Evolutionary conservation across 129 eudicot species (phyloP), one percentile per base, ranked within the genome.

Genomic region (Cynara cardunculus): DNA sequence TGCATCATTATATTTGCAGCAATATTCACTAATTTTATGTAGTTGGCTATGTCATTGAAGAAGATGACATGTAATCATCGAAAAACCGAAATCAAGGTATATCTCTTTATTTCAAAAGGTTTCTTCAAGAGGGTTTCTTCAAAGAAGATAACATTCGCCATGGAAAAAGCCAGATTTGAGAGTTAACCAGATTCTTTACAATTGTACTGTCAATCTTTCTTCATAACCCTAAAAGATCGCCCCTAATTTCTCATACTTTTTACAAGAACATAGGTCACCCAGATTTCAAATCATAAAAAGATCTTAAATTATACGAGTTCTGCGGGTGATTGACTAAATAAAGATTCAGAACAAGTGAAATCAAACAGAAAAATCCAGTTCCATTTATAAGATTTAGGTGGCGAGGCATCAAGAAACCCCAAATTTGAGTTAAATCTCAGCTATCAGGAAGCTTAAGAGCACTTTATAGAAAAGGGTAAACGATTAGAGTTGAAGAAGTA

Each of bases 141-240:
- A 16, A 9, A 13, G 14, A 25, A 27, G 9, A 28, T 75, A 81
- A 79, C 2, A 26, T 8, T 2, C 1, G 21, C 31, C 26, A 8
- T 73, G 31, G 2, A 28, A 28, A 41, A 68, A 67, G 35, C 12
- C 69, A 78, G 75, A 69, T 69, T 69, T 44, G 18, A 22, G 49
- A 21, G 1, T 5, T 56, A 27, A 30, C 24, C 11, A 46, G 25
- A 69, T 13, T 70, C 35, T 69, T 28, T 69, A 28, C 82, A n/a
- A 27, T 61, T n/a, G 68, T 64, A 67, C 49, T 25, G 76, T 53
- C 68, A 68, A 25, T 69, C 22, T 49, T 59, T 59, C 39, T 71
- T 70, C 71, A 77, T 18, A 83, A 77, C 86, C 86, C 82, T 77
- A 71, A 61, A 12, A 12, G 56, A 71, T 77, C 68, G 9, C 56